These are phyloP conservation scores for Cutaneotrichosporon cavernicola DNA, from an alignment of 1,284 basidiomycete genomes.

Conservation along the genomic window DNA sequence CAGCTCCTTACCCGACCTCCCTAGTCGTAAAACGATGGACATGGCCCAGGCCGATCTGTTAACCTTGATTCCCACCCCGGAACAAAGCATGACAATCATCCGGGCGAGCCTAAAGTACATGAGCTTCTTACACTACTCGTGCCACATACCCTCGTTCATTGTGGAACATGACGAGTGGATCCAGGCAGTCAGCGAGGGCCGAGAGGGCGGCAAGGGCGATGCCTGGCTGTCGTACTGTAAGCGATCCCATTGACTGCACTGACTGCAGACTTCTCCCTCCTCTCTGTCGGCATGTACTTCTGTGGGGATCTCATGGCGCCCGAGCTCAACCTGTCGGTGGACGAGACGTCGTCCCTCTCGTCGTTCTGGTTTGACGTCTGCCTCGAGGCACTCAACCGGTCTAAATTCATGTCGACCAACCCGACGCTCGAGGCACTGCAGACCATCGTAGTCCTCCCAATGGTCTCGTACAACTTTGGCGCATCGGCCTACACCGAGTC, in stretches of 20 bases:
- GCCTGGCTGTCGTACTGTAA: conserved; percentile 28
- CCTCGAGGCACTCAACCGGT: conserved; percentile 30
- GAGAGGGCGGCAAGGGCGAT: conserved; percentile 24
- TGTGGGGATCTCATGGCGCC: conserved; percentile 26
- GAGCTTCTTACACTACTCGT: conserved; percentile 31
- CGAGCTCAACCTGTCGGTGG: conserved; percentile 25
- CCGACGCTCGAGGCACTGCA: conserved; percentile 29
- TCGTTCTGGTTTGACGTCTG: conserved; percentile 31
- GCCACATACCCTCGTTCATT: conserved; percentile 34
- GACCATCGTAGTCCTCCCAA: conserved; percentile 28
- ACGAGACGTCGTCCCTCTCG: conserved; percentile 24
- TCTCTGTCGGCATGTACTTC: conserved; percentile 30
- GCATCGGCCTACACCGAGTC: conserved; percentile 30
- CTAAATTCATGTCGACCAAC: conserved; percentile 31
- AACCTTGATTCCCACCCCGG: conserved; percentile 22
- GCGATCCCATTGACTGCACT: background rate
- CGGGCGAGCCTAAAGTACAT: conserved; percentile 28
- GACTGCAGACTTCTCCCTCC: conserved; percentile 24
- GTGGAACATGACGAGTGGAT: conserved; percentile 36
- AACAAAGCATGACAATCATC: conserved; percentile 27
- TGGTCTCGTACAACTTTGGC: conserved; percentile 31
- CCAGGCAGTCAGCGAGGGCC: conserved; percentile 21
- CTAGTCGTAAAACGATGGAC: conserved; percentile 27
- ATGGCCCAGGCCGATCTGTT: conserved; percentile 31
- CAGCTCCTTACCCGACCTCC: conserved; percentile 20